Evolutionary conservation across 257 asterid species (phyloP).

Genomic region (Plantago major): DNA sequence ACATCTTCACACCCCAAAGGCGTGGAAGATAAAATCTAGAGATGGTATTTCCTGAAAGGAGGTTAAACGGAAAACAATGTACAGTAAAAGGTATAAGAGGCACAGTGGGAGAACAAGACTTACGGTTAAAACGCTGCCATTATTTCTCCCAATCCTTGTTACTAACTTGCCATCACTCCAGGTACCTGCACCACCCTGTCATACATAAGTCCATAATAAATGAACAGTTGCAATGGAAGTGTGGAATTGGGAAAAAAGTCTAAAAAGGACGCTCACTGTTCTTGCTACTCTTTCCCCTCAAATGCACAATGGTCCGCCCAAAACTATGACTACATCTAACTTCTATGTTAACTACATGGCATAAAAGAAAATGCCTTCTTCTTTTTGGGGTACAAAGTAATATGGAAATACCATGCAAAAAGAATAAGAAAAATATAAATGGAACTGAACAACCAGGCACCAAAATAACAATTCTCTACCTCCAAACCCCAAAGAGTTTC

Average conservation of each 20-base stretch:
- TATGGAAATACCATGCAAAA: no score
- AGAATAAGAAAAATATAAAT: no score
- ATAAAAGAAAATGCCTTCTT: no score
- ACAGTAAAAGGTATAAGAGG: constrained; percentile 14
- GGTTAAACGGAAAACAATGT: background rate
- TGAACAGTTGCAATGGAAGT: constrained; percentile 25
- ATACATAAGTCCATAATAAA: constrained; percentile 69
- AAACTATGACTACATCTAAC: no score
- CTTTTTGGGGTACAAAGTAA: no score
- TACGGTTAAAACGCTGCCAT: constrained; percentile 64
- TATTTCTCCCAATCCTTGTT: constrained; percentile 93
- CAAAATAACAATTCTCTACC: no score
- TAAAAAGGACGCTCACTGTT: background rate
- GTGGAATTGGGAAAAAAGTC: constrained; percentile 6
- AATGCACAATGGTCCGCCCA: background rate
- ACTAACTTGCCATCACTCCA: constrained; percentile 99
- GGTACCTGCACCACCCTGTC: constrained; percentile 99
- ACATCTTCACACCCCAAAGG: constrained; percentile 35
- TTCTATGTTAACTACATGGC: no score
- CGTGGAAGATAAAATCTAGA: background rate
- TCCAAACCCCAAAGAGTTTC: no score
- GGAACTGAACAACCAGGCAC: no score
- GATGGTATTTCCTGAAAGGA: constrained; percentile 5
- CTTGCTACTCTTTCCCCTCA: constrained; percentile 9
- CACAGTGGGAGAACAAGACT: constrained; percentile 24